phyloP scores from a whole-genome alignment of 345 rosid genomes.

The Eucalyptus sideroxylon region DNA sequence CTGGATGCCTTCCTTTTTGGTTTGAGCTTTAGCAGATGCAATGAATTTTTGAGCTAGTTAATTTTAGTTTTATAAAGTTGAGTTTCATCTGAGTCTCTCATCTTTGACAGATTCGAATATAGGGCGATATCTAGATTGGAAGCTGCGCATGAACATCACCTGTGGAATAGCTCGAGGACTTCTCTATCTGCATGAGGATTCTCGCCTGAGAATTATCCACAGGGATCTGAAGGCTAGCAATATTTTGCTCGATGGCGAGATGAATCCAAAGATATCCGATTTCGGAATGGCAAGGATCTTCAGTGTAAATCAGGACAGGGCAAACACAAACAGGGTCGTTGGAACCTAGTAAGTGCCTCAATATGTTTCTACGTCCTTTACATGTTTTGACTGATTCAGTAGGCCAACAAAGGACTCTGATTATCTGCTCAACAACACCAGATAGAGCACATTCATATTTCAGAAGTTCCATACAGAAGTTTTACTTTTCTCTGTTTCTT shows the following conservation, averaged over 20 bases:
- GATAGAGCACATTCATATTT: neutral
- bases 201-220: constrained; percentile 21
- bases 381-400: neutral
- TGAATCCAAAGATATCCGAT: constrained; percentile 16
- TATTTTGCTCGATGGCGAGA: constrained; percentile 3
- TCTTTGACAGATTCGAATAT: neutral
- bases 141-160: constrained; percentile 6
- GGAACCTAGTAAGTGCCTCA: neutral
- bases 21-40: neutral
- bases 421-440: neutral
- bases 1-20: neutral
- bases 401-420: neutral
- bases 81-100: neutral
- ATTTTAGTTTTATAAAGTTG: neutral
- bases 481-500: neutral
- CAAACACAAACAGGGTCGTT: neutral
- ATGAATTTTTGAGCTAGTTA: neutral
- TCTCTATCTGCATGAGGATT: constrained; percentile 26
- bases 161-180: constrained; percentile 25
- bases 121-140: constrained; percentile 2
- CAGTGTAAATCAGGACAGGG: neutral
- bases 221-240: constrained; percentile 11
- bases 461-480: no score
- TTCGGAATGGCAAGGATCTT: neutral
- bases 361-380: neutral